phyloP scores from a whole-genome alignment of 306 rosid species.

The Malus fusca region DNA sequence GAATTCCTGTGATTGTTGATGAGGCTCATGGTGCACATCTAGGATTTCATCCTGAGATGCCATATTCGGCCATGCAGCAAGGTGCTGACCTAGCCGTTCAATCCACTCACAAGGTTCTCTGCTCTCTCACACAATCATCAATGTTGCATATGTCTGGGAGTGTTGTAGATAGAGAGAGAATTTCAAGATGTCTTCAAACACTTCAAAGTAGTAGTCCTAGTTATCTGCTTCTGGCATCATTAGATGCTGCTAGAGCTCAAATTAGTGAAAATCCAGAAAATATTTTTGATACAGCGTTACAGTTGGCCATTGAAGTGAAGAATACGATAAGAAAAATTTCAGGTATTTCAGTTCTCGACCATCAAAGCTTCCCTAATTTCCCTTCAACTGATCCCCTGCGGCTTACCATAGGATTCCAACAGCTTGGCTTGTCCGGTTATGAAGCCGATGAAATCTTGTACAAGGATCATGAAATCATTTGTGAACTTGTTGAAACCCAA shows the following conservation, averaged over 20 bases:
- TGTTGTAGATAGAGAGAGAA: conserved; percentile 48
- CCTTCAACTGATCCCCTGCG: conserved; percentile 61
- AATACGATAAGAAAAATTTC: conserved; percentile 29
- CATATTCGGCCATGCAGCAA: conserved; percentile 68
- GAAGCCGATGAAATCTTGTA: conserved; percentile 63
- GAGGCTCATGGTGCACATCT: conserved; percentile 96
- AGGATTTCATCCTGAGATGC: conserved; percentile 68
- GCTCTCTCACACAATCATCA: conserved; percentile 82
- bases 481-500: conserved; percentile 70
- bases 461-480: conserved; percentile 46
- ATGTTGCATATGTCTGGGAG: conserved; percentile 76
- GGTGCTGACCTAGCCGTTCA: conserved; percentile 71
- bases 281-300: conserved; percentile 43
- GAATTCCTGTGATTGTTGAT: conserved; percentile 77
- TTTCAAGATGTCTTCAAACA: conserved; percentile 69
- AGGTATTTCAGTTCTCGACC: conserved; percentile 54
- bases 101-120: conserved; percentile 79
- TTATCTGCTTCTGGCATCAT: conserved; percentile 75
- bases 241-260: conserved; percentile 89
- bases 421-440: conserved; percentile 73
- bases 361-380: conserved; percentile 34
- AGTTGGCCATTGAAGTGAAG: conserved; percentile 50
- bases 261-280: conserved; percentile 51
- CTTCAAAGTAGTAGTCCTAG: conserved; percentile 93
- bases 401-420: conserved; percentile 67